Conservation (phyloP, 768 basidiomycete species). For the Hygrophoropsis aurantiaca region DNA sequence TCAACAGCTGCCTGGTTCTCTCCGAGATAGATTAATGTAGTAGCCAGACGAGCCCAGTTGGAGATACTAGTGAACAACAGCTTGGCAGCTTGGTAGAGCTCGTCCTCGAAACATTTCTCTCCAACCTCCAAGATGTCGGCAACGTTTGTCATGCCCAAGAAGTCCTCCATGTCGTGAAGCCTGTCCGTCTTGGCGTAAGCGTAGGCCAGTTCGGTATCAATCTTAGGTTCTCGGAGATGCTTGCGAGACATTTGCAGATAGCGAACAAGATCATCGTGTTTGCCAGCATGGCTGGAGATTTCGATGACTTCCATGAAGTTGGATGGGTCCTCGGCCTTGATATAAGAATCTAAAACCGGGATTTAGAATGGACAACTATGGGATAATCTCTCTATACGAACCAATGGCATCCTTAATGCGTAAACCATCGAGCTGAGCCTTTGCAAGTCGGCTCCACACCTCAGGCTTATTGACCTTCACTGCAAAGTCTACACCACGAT, state of each 20-base stretch:
- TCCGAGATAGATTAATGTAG: constrained; percentile 96
- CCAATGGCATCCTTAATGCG: constrained; percentile 98
- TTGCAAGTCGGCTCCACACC: constrained; percentile 97
- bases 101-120: constrained; percentile 99
- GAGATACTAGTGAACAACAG: constrained; percentile 95
- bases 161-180: constrained; percentile 99
- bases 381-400: constrained; percentile 32
- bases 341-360: constrained; percentile 76
- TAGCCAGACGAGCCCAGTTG: constrained; percentile 97
- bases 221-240: constrained; percentile 92
- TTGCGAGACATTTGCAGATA: constrained; percentile 99
- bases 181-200: constrained; percentile 98
- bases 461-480: constrained; percentile 95
- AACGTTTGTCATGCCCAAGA: constrained; percentile 97
- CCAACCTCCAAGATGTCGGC: constrained; percentile 96
- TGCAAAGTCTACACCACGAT: constrained; percentile 94
- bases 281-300: constrained; percentile 90
- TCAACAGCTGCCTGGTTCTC: constrained; percentile 99
- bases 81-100: constrained; percentile 96
- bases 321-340: constrained; percentile 93
- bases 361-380: constrained; percentile 4
- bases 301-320: constrained; percentile 97
- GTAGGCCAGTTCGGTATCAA: constrained; percentile 97
- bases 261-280: constrained; percentile 91
- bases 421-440: constrained; percentile 96